These are phyloP conservation scores for Diaporthe caulivora DNA, from an alignment of 2,329 filamentous ascomycete genomes.

Conservation along the genomic window DNA sequence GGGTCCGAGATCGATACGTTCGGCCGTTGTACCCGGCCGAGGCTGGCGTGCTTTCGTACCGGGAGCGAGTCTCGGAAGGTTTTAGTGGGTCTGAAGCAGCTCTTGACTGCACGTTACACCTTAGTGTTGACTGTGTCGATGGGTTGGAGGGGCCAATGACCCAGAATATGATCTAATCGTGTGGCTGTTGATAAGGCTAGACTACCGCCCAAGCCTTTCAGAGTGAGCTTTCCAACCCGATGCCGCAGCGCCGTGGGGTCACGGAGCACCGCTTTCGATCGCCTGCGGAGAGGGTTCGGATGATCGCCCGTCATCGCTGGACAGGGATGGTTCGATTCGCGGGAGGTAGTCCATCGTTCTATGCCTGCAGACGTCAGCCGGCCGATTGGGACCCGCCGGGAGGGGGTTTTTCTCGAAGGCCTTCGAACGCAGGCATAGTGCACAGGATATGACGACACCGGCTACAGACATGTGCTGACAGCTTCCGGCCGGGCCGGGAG, in stretches of 20 bases:
- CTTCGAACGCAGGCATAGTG: background rate
- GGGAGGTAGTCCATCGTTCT: conserved; percentile 3
- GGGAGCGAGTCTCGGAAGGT: conserved; percentile 18
- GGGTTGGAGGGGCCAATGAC: background rate
- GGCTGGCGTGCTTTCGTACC: conserved; percentile 4
- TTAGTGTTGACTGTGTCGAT: background rate
- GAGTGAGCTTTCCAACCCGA: background rate
- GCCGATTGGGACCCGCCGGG: background rate
- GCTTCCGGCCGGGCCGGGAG: conserved; percentile 12
- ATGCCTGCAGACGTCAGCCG: conserved; percentile 9
- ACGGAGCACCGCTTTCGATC: conserved; percentile 20
- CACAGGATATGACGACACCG: background rate
- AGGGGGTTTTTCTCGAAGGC: background rate
- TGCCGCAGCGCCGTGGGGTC: conserved; percentile 17
- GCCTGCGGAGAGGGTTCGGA: conserved; percentile 27
- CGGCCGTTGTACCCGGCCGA: conserved; percentile 27
- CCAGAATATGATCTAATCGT: background rate
- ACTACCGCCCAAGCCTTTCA: background rate
- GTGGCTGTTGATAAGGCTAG: conserved; percentile 1
- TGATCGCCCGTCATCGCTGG: conserved; percentile 17
- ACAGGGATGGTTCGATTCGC: conserved; percentile 19
- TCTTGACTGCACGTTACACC: background rate
- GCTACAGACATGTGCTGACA: background rate
- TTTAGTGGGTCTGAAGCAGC: conserved; percentile 8
- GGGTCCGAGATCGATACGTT: conserved; percentile 11